Conservation (phyloP, 2,329 filamentous ascomycete genomes). For the Diplodia sapinea region DNA sequence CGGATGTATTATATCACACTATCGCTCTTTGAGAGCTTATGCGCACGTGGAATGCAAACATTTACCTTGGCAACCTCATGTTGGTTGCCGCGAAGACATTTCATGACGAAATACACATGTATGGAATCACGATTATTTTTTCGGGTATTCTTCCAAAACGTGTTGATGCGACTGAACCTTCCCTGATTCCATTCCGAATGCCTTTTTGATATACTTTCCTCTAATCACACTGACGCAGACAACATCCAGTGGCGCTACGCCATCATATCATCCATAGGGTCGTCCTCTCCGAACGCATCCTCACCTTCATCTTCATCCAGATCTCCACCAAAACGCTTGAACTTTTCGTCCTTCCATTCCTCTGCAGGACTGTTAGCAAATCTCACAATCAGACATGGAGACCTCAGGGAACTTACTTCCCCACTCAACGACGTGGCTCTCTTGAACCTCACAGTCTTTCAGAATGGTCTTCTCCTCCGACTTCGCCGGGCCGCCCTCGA, state of each 20-base stretch:
- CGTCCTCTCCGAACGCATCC: slow-evolving; percentile 28
- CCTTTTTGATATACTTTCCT: neutral
- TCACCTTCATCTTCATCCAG: slow-evolving; percentile 47
- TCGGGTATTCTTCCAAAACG: neutral
- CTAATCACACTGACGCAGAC: neutral
- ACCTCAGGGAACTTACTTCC: slow-evolving; percentile 55
- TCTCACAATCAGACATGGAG: neutral
- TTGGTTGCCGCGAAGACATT: neutral
- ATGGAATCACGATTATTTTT: neutral
- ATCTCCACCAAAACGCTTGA: slow-evolving; percentile 58
- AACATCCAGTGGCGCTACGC: slow-evolving; percentile 13
- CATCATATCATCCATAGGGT: slow-evolving; percentile 3
- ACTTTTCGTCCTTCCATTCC: slow-evolving; percentile 67
- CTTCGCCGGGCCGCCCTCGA: slow-evolving; percentile 74
- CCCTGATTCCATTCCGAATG: neutral
- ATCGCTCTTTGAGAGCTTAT: neutral
- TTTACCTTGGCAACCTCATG: neutral
- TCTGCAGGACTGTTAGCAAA: slow-evolving; percentile 38
- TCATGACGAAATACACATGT: neutral
- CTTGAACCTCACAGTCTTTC: slow-evolving; percentile 90
- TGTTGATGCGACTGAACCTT: neutral
- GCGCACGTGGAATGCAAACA: neutral
- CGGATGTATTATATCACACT: neutral
- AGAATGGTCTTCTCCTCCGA: slow-evolving; percentile 59
- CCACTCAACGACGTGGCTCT: slow-evolving; percentile 81